Base-by-base conservation (phyloP, 495 filamentous ascomycete species). In the Bathelium albidoporum region DNA sequence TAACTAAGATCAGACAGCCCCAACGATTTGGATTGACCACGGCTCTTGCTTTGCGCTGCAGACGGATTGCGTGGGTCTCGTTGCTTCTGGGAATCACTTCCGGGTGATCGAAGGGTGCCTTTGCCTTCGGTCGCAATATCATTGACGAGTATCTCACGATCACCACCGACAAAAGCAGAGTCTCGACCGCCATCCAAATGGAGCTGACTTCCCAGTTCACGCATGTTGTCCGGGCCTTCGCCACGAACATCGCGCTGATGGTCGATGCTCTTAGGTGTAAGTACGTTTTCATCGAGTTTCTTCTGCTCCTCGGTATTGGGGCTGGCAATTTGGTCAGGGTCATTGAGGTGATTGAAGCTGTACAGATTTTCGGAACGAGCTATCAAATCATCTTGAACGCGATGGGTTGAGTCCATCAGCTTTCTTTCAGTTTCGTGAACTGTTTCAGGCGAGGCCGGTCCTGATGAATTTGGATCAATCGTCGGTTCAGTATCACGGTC, bases 301-400 rank as follows among this genome's bases (percentile, higher is more conserved):
- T 85, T 84, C 64, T 76, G 82, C 18, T 77, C 76, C 69, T 84
- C 82, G 36, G 85, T 73, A 66, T 86, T 82, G 7, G 86, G 81
- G 63, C 86, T 87, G 63, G 78, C 76, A 59, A 77, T 78, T 68
- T 85, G 84, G 64, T 88, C 84, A 79, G 85, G 83, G 62, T 89
- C 86, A 49, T 87, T 81, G 66, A 95, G 90, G 67, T 95, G 88
- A 68, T 95, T 96, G 78, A 92, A 92, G 68, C 88, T 93, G 61
- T 82, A 79, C 68, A 89, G 74, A 22, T 78, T 74, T 60, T 89
- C 87, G 1, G 80, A 80, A 43, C 83, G 76, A 55, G 81, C 78
- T 18, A 89, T 74, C 32, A 83, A 78, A 59, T 88, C 85, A 59
- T 87, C 84, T 66, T 86, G 83, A 28, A 79, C 73, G 39, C 79